These are phyloP conservation scores for Rhodomyrtus psidioides DNA, from an alignment of 441 rosid genomes.

Conservation along the genomic window DNA sequence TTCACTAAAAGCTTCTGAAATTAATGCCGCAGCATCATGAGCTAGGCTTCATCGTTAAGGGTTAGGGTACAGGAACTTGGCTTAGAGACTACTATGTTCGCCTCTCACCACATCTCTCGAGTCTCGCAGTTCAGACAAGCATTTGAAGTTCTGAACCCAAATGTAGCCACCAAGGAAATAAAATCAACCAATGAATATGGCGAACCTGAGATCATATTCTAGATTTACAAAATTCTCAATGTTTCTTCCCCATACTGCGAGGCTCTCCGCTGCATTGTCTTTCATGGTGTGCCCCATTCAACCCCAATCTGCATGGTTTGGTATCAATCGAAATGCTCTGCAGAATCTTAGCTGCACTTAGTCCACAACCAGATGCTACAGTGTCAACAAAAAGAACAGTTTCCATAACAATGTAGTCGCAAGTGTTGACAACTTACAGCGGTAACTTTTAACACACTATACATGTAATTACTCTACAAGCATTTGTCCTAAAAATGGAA, in stretches of 20 bases:
- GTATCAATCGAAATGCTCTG: not conserved
- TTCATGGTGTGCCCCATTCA: not conserved
- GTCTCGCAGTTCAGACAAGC: not conserved
- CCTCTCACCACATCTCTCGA: not conserved
- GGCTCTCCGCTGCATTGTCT: not conserved
- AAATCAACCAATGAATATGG: not conserved
- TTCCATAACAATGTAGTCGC: not conserved
- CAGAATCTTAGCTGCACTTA: not conserved
- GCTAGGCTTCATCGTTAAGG: not conserved
- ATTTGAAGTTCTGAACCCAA: not conserved
- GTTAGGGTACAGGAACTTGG: not conserved
- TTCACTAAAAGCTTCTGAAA: not conserved
- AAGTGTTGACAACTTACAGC: not conserved
- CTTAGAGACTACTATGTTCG: not conserved
- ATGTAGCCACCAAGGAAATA: not conserved
- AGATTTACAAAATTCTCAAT: not conserved
- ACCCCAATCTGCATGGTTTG: not conserved
- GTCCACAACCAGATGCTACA: not conserved
- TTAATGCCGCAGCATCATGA: not conserved
- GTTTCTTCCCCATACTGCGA: not conserved
- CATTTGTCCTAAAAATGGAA: not conserved
- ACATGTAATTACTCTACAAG: not conserved
- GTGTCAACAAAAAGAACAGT: not conserved
- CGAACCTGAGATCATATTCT: not conserved
- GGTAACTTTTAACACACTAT: not conserved